Conservation (phyloP, 2,329 filamentous ascomycete genomes). For the Monilinia laxa region DNA sequence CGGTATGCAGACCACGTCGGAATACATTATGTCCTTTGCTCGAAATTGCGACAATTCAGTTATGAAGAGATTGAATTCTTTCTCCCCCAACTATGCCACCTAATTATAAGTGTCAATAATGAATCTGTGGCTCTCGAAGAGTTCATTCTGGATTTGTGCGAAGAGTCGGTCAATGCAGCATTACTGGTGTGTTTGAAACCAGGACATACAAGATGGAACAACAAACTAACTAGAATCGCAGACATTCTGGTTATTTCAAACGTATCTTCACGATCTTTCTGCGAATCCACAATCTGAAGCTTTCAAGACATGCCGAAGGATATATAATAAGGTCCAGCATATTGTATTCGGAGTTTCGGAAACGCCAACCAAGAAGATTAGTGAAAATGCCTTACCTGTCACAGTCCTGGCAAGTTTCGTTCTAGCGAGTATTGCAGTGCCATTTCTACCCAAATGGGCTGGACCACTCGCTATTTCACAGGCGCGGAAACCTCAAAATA, state of each 20-base stretch:
- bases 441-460: slow-evolving; percentile 73
- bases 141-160: slow-evolving; percentile 80
- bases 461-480: slow-evolving; percentile 80
- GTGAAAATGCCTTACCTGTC: slow-evolving; percentile 77
- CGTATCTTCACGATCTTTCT: slow-evolving; percentile 78
- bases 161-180: slow-evolving; percentile 82
- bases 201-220: slow-evolving; percentile 4
- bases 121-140: slow-evolving; percentile 90
- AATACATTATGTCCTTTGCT: slow-evolving; percentile 85
- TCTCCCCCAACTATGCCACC: slow-evolving; percentile 81
- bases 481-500: slow-evolving; percentile 69
- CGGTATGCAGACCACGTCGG: slow-evolving; percentile 88
- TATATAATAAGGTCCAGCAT: slow-evolving; percentile 86
- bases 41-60: slow-evolving; percentile 83
- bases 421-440: slow-evolving; percentile 71
- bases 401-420: slow-evolving; percentile 80
- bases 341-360: slow-evolving; percentile 81
- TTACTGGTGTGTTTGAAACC: slow-evolving; percentile 61
- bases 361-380: slow-evolving; percentile 68
- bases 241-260: slow-evolving; percentile 92
- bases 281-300: slow-evolving; percentile 70
- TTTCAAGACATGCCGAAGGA: slow-evolving; percentile 78
- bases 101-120: slow-evolving; percentile 84
- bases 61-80: slow-evolving; percentile 95
- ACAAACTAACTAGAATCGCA: slow-evolving; percentile 42